Percentiles rank a stretch among this genome's conserved stretches.
phyloP scores from a whole-genome alignment of 768 basidiomycete genomes.

The Boletales sp. region DNA sequence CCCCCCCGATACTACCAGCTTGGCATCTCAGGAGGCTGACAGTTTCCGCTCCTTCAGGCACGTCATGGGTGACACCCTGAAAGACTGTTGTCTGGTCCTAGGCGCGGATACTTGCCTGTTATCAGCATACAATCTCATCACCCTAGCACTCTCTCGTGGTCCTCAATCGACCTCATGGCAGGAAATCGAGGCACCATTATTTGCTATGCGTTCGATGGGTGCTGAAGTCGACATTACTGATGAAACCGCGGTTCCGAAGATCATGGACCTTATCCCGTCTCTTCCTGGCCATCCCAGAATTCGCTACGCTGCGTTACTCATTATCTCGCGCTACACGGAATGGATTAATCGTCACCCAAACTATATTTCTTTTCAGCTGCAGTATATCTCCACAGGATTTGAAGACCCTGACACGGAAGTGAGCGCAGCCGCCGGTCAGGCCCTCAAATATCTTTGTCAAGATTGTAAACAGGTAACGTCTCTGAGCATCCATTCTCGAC shows the following conservation, averaged over 20 bases:
- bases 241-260: constrained; percentile 85
- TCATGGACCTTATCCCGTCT: constrained; percentile 90
- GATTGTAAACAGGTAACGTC: constrained; percentile 80
- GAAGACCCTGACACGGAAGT: constrained; percentile 79
- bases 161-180: constrained; percentile 77
- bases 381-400: constrained; percentile 91
- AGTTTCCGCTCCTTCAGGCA: constrained; percentile 94
- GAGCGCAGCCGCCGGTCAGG: constrained; percentile 90
- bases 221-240: constrained; percentile 85
- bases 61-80: constrained; percentile 98
- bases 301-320: constrained; percentile 91
- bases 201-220: constrained; percentile 98
- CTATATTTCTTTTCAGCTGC: constrained; percentile 81
- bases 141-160: constrained; percentile 61
- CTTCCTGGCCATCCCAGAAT: constrained; percentile 89
- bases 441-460: constrained; percentile 93
- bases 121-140: constrained; percentile 78
- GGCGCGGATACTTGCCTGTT: constrained; percentile 82
- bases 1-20: constrained; percentile 61
- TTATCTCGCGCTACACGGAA: constrained; percentile 93
- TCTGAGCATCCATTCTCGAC: constrained; percentile 5
- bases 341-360: constrained; percentile 91
- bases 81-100: constrained; percentile 95
- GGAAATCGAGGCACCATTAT: constrained; percentile 94
- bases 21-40: constrained; percentile 84